Evolutionary conservation across 1,284 basidiomycete genomes (phyloP).

Genomic region (Melampsora larici-populina): DNA sequence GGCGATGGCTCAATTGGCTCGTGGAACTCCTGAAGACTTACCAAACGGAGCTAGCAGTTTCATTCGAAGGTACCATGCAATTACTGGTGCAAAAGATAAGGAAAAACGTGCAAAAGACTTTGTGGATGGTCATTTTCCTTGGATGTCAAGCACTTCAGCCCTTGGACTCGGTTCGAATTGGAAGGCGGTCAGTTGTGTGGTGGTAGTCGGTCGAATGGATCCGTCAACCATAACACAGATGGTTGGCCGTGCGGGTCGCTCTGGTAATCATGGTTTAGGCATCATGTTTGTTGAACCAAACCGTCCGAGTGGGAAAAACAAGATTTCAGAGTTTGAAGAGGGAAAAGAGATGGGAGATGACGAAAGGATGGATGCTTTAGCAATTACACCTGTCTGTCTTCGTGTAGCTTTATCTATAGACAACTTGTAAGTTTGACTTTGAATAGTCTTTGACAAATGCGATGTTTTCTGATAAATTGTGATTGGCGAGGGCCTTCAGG

Average conservation of each 20-base stretch:
- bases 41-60: background rate
- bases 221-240: conserved; percentile 1
- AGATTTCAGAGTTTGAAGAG: background rate
- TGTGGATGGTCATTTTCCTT: no score
- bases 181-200: background rate
- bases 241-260: background rate
- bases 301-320: background rate
- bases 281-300: background rate
- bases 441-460: no score
- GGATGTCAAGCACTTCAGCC: no score
- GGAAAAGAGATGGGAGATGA: background rate
- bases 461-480: no score
- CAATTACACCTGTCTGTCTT: conserved; percentile 6
- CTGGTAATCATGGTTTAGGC: background rate
- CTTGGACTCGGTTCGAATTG: conserved; percentile 4
- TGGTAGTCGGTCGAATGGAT: background rate
- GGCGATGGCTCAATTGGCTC: background rate
- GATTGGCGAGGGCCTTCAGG: no score
- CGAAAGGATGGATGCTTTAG: conserved; percentile 16
- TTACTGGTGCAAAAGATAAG: background rate
- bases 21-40: background rate
- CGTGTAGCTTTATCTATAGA: no score
- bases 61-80: background rate
- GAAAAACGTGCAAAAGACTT: no score
- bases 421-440: no score